Evolutionary conservation across 2,329 filamentous ascomycete genomes (phyloP).

Genomic region (Penicillium sp.): DNA sequence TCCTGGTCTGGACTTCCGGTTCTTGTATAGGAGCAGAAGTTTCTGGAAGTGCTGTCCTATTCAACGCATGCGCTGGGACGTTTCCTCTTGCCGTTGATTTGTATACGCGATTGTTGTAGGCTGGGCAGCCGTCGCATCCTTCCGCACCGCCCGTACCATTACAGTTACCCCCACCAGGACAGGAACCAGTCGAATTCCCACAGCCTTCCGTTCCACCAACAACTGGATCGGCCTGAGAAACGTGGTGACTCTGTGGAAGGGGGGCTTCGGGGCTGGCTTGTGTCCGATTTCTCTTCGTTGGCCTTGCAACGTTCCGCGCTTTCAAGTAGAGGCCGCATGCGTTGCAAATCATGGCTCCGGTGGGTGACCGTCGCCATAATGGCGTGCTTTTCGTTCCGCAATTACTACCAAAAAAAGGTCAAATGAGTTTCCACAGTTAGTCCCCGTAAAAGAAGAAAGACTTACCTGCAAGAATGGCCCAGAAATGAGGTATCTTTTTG

Average conservation of each 20-base stretch:
- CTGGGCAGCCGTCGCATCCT: slow-evolving; percentile 93
- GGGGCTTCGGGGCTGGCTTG: slow-evolving; percentile 47
- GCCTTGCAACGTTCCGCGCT: slow-evolving; percentile 86
- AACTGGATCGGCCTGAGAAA: slow-evolving; percentile 35
- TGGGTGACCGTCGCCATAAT: slow-evolving; percentile 89
- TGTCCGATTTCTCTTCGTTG: slow-evolving; percentile 81
- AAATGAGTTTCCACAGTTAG: slow-evolving; percentile 6
- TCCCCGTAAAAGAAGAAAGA: slow-evolving; percentile 8
- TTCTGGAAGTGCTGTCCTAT: slow-evolving; percentile 38
- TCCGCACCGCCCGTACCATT: slow-evolving; percentile 96
- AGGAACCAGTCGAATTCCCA: slow-evolving; percentile 72
- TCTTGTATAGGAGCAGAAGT: slow-evolving; percentile 26
- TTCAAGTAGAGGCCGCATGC: slow-evolving; percentile 95
- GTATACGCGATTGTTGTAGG: slow-evolving; percentile 94
- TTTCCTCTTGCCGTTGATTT: slow-evolving; percentile 70
- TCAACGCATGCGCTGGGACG: slow-evolving; percentile 37
- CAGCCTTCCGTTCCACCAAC: slow-evolving; percentile 34
- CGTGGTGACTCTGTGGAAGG: slow-evolving; percentile 9
- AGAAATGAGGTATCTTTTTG: slow-evolving; percentile 46
- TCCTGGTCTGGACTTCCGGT: slow-evolving; percentile 31
- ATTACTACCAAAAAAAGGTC: slow-evolving; percentile 65
- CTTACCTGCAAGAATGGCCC: slow-evolving; percentile 49
- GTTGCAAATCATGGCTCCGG: slow-evolving; percentile 95
- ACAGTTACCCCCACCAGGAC: slow-evolving; percentile 90
- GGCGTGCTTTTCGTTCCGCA: slow-evolving; percentile 93